A percentile compares a stretch with the other conserved stretches of the same genome.
phyloP scores from a whole-genome alignment of 1,139 yeast species.

The Suhomyces choctaworum region DNA sequence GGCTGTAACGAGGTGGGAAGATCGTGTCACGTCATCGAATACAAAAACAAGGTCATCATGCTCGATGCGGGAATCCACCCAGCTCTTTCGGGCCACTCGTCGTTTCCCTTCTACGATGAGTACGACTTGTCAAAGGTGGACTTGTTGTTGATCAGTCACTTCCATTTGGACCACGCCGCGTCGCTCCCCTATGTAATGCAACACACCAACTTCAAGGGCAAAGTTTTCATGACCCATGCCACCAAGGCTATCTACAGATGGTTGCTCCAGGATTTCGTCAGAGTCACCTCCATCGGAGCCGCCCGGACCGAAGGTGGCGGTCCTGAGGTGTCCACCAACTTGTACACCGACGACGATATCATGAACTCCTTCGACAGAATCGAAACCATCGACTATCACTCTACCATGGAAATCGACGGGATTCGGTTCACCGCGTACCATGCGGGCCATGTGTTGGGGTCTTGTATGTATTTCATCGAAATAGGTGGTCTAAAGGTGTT shows the following conservation, averaged over 20 bases:
- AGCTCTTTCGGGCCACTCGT: conserved; percentile 84
- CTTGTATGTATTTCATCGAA: conserved; percentile 95
- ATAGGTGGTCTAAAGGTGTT: conserved; percentile 87
- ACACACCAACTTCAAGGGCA: conserved; percentile 88
- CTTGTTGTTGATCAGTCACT: conserved; percentile 82
- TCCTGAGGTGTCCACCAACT: conserved; percentile 43
- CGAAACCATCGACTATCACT: conserved; percentile 93
- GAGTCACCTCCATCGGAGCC: conserved; percentile 74
- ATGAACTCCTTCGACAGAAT: conserved; percentile 83
- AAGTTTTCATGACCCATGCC: conserved; percentile 98
- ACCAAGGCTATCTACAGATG: conserved; percentile 97
- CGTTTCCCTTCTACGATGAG: conserved; percentile 93
- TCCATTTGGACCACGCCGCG: conserved; percentile 97
- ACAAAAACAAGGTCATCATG: conserved; percentile 96
- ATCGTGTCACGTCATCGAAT: conserved; percentile 89
- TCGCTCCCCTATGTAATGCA: conserved; percentile 98
- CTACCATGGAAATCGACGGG: conserved; percentile 92
- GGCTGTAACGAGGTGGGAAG: conserved; percentile 99
- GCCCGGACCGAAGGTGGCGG: conserved; percentile 25
- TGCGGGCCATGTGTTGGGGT: conserved; percentile 98
- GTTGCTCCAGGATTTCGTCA: conserved; percentile 90
- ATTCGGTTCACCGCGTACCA: conserved; percentile 95
- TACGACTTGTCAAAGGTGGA: conserved; percentile 88
- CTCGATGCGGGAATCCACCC: conserved; percentile 98
- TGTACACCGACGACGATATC: conserved; percentile 90